Evolutionary conservation across 306 rosid species (phyloP).

Genomic region (Vigna radiata): DNA sequence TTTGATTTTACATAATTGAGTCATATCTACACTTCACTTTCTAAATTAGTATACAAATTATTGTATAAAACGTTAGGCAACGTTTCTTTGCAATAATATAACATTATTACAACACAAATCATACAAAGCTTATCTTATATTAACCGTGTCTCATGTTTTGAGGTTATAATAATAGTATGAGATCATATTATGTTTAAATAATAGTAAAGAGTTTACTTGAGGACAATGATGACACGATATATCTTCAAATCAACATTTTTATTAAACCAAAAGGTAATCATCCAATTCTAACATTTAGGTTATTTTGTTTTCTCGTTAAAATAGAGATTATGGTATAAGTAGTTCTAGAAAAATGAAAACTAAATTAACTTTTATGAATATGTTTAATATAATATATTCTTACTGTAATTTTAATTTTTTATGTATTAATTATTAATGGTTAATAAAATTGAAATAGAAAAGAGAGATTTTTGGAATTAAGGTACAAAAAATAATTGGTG

Average conservation of each 20-base stretch:
- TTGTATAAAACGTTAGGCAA: too few relatives aligned
- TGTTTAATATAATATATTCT: neutral
- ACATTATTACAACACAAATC: too few relatives aligned
- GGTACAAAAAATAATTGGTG: constrained; percentile 38
- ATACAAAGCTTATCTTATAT: too few relatives aligned
- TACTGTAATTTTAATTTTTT: neutral
- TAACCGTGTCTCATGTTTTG: too few relatives aligned
- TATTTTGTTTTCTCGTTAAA: neutral
- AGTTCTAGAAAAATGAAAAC: neutral
- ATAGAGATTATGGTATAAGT: neutral
- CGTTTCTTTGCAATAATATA: too few relatives aligned
- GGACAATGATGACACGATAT: neutral
- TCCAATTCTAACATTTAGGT: neutral
- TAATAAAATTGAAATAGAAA: neutral
- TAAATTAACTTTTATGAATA: neutral
- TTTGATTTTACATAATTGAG: too few relatives aligned
- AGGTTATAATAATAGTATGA: neutral
- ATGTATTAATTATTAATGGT: neutral
- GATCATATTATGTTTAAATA: neutral
- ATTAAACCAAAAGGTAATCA: neutral
- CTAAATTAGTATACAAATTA: too few relatives aligned
- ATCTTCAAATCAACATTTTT: neutral
- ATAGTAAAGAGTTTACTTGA: neutral
- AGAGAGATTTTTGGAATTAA: constrained; percentile 23
- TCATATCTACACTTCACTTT: too few relatives aligned